A percentile compares a stretch with the other conserved stretches of the same genome.
phyloP scores from a whole-genome alignment of 2,329 filamentous ascomycete species.

The Lasiodiplodia hormozganensis region DNA sequence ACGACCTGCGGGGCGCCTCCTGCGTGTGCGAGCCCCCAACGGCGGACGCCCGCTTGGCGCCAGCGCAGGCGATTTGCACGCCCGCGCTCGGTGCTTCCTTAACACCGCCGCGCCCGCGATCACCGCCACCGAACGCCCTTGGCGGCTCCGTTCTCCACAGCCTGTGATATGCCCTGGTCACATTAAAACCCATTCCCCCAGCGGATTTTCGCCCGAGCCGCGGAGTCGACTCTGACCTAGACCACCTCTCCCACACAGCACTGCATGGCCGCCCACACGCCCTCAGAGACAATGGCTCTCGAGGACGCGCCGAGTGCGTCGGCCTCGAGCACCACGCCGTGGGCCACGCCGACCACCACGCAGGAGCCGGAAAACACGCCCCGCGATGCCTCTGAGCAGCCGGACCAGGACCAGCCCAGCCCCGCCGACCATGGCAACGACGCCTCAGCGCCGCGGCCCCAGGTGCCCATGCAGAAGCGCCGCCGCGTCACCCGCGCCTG shows the following conservation, averaged over 20 bases:
- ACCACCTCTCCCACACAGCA: slow-evolving; percentile 1
- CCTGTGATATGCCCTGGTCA: slow-evolving; percentile 28
- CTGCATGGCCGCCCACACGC: slow-evolving; percentile 20
- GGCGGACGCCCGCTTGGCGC: slow-evolving; percentile 8
- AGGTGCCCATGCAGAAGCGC: slow-evolving; percentile 40
- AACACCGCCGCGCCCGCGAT: slow-evolving; percentile 29
- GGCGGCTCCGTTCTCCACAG: slow-evolving; percentile 28
- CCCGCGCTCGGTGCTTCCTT: slow-evolving; percentile 25
- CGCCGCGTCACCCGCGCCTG: slow-evolving; percentile 54
- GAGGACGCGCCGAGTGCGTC: slow-evolving; percentile 17
- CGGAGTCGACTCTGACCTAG: slow-evolving; percentile 23
- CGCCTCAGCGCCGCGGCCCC: slow-evolving; percentile 8
- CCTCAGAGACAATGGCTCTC: slow-evolving; percentile 26
- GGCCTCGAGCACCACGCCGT: slow-evolving; percentile 6
- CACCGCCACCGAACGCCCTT: slow-evolving; percentile 28
- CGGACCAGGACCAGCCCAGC: slow-evolving; percentile 16
- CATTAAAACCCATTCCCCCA: slow-evolving; percentile 29
- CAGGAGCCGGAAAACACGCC: slow-evolving; percentile 20
- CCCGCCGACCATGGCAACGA: slow-evolving; percentile 8
- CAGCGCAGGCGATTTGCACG: slow-evolving; percentile 11
- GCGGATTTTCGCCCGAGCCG: slow-evolving; percentile 23
- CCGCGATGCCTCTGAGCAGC: slow-evolving; percentile 23
- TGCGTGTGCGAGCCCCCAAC: slow-evolving; percentile 15
- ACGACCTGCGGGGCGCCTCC: slow-evolving; percentile 23
- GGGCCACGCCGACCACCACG: slow-evolving; percentile 15